Conservation (phyloP, 345 rosid species). For the Moricandia moricandioides region DNA sequence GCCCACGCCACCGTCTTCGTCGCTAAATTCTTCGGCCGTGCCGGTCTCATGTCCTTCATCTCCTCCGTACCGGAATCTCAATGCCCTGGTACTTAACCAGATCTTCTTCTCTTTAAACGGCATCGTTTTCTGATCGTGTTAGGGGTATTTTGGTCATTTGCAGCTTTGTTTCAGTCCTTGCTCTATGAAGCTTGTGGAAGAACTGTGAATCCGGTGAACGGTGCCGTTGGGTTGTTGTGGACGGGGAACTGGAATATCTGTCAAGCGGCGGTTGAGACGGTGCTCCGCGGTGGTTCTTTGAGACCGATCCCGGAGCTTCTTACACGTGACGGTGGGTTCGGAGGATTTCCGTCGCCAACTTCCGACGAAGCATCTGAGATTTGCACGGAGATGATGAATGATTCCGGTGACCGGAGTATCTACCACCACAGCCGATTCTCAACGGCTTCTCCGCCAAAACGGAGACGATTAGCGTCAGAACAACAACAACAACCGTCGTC, state of each 20-base stretch:
- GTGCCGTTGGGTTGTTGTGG: conserved; percentile 70
- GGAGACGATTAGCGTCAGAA: conserved; percentile 43
- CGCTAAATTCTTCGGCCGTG: conserved; percentile 90
- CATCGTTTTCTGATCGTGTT: neutral
- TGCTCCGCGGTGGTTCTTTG: conserved; percentile 56
- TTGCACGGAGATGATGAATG: conserved; percentile 53
- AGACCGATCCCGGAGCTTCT: conserved; percentile 42
- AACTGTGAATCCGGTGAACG: conserved; percentile 64
- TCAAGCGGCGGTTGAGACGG: conserved; percentile 58
- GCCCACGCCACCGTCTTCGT: conserved; percentile 86
- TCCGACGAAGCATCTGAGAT: conserved; percentile 68
- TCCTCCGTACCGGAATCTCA: conserved; percentile 63
- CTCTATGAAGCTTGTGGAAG: conserved; percentile 67
- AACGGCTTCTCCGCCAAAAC: conserved; percentile 53
- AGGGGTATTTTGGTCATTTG: neutral
- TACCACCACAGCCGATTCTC: conserved; percentile 60
- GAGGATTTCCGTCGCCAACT: conserved; percentile 32
- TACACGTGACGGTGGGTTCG: conserved; percentile 1
- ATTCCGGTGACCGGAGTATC: conserved; percentile 33
- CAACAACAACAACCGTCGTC: conserved; percentile 29
- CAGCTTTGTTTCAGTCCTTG: conserved; percentile 70
- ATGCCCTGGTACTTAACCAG: conserved; percentile 45
- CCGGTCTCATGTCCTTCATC: conserved; percentile 75
- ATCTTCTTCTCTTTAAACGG: neutral
- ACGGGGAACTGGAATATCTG: conserved; percentile 65